Evolutionary conservation across 2,329 filamentous ascomycete species (phyloP).

Genomic region (Ploettnerulaceae sp.): DNA sequence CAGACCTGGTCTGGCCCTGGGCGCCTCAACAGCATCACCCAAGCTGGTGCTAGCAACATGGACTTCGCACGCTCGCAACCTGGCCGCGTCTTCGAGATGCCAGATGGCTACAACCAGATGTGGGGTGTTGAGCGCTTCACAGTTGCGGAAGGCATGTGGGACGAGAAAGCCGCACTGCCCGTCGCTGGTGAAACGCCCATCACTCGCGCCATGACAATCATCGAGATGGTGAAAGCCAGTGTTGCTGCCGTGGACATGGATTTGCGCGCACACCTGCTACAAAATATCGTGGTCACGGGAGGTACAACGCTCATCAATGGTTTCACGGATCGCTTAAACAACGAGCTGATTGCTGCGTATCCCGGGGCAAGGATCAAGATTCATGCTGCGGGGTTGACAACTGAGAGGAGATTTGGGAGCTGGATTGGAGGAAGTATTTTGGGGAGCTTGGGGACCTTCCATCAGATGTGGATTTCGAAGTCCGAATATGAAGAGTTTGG

Average conservation of each 20-base stretch:
- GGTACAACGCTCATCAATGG: conserved; percentile 83
- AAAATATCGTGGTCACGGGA: conserved; percentile 90
- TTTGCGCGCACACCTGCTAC: conserved; percentile 73
- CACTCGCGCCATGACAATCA: conserved; percentile 73
- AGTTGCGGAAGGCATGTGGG: conserved; percentile 85
- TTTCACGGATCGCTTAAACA: conserved; percentile 84
- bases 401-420: conserved; percentile 84
- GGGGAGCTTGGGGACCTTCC: conserved; percentile 91
- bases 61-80: conserved; percentile 69
- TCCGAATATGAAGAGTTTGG: conserved; percentile 99
- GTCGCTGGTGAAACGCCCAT: conserved; percentile 41
- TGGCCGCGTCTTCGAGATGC: conserved; percentile 91
- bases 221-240: conserved; percentile 72
- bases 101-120: conserved; percentile 92
- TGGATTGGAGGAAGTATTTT: conserved; percentile 98
- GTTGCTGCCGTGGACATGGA: conserved; percentile 84
- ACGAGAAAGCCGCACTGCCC: conserved; percentile 68
- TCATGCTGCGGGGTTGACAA: conserved; percentile 77
- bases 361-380: conserved; percentile 84
- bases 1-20: conserved; percentile 86
- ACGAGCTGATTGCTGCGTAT: conserved; percentile 75
- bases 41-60: conserved; percentile 60
- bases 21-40: conserved; percentile 47
- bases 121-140: conserved; percentile 86
- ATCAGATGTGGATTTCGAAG: conserved; percentile 98